Evolutionary conservation across 192 early-diverging fungal species (phyloP), one percentile per base, ranked within the genome.

Genomic region (Coemansia asiatica): DNA sequence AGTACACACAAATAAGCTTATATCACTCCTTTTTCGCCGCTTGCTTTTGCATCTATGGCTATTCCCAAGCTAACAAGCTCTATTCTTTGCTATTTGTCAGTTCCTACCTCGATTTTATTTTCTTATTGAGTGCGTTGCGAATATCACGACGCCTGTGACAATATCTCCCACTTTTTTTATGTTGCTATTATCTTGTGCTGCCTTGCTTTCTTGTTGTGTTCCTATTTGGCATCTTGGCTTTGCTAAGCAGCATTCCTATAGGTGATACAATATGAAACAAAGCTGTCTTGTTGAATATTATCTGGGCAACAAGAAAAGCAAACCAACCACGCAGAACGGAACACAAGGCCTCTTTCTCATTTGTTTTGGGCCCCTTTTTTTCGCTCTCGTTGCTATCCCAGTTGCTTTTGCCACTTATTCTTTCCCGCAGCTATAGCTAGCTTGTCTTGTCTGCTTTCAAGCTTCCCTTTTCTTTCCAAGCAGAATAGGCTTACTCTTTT

Each of bases 171-270:
- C n/a, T n/a, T n/a, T n/a, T n/a, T n/a, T n/a, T n/a, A n/a, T n/a
- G n/a, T n/a, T n/a, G n/a, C n/a, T n/a, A n/a, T 26, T 26, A 54
- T 54, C 23, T 26, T 4, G 22, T 21, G 23, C 25, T 54, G 22
- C 23, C 4, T 21, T 26, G 23, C 15, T 36, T 36, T 36, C 35
- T 12, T 2, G 1, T 54, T 54, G 22, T 54, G n/a, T 54, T 26
- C 13, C 23, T 26, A 21, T 54, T 54, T 54, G 51, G 26, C 23
- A 26, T 26, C 25, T 50, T 50, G 49, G 49, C 49, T 50, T 50
- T 50, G 49, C 49, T 50, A 50, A n/a, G n/a, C n/a, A 50, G 49
- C 49, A 50, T 50, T 22, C 49, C 49, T n/a, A n/a, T 22, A 50
- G 49, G 49, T 22, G 49, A 50, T 50, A 50, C 49, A 50, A 50